Percentiles rank a stretch among this genome's conserved stretches.
These are phyloP conservation scores for Zizania palustris DNA, from an alignment of 202 grass and related monocot species.

Conservation along the genomic window DNA sequence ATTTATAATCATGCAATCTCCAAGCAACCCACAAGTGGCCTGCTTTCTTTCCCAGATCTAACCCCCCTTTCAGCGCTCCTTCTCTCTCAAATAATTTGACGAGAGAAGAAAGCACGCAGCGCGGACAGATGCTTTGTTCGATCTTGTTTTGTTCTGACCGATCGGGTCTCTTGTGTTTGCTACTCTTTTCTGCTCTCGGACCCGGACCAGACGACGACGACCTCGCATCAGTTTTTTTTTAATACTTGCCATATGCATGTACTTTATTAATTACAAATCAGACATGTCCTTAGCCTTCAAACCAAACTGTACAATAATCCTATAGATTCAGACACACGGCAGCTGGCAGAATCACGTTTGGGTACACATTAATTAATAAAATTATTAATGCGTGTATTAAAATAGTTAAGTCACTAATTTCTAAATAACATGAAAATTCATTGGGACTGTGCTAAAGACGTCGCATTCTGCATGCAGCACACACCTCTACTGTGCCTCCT, in stretches of 20 bases:
- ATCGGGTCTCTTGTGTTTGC: constrained; percentile 29
- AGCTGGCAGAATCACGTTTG: not conserved
- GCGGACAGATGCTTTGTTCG: constrained; percentile 19
- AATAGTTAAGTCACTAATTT: not conserved
- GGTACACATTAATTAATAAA: no score
- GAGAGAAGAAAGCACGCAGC: constrained; percentile 36
- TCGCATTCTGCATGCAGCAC: not conserved
- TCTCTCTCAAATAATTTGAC: constrained; percentile 37
- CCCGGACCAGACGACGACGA: not conserved
- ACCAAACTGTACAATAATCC: not conserved
- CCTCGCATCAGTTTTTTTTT: not conserved
- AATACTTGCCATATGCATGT: not conserved
- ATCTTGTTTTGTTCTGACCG: constrained; percentile 46
- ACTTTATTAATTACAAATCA: not conserved
- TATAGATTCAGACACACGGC: not conserved
- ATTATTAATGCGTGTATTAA: no score
- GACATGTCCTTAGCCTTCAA: not conserved
- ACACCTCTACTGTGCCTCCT: not conserved
- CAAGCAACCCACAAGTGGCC: constrained; percentile 25
- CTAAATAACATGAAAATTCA: no score
- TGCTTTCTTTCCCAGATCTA: constrained; percentile 43
- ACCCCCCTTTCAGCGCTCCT: not conserved
- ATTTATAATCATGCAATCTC: constrained; percentile 24
- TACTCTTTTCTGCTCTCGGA: not conserved
- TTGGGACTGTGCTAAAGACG: no score